These are phyloP conservation scores for Fusarium sp. DNA, from an alignment of 2,329 filamentous ascomycete genomes.

Conservation along the genomic window DNA sequence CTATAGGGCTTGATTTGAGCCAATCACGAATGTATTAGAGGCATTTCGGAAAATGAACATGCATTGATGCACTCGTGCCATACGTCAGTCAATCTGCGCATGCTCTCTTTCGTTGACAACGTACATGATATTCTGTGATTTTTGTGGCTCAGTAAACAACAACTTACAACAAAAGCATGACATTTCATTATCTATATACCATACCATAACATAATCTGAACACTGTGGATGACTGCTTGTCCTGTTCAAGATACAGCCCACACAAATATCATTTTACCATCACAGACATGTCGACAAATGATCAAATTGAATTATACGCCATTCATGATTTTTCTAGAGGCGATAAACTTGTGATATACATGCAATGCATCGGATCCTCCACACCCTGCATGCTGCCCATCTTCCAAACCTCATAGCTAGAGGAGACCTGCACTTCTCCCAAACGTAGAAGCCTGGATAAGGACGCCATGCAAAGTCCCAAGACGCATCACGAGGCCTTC, in stretches of 20 bases:
- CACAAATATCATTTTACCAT: no score
- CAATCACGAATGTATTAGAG: slow-evolving; percentile 58
- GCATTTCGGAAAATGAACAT: slow-evolving; percentile 56
- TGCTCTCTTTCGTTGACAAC: slow-evolving; percentile 3
- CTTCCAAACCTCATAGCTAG: slow-evolving; percentile 26
- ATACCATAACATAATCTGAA: no score
- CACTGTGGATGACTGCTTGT: no score
- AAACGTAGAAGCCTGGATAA: slow-evolving; percentile 17
- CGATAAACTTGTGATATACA: slow-evolving; percentile 33
- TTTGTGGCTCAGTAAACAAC: background rate
- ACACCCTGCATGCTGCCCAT: slow-evolving; percentile 21
- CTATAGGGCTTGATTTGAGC: slow-evolving; percentile 51
- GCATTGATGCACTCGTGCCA: slow-evolving; percentile 51
- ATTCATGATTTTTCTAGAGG: slow-evolving; percentile 24
- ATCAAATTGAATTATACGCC: background rate
- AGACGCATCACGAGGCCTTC: slow-evolving; percentile 22
- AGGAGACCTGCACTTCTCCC: slow-evolving; percentile 56
- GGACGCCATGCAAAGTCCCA: slow-evolving; percentile 13
- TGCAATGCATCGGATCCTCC: slow-evolving; percentile 36
- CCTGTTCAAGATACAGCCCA: background rate
- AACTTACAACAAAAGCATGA: no score
- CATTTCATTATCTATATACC: no score
- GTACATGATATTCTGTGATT: background rate
- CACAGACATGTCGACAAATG: background rate
- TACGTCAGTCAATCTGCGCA: slow-evolving; percentile 32